phyloP scores from a whole-genome alignment of 2,329 filamentous ascomycete species.

The Diplodia sapinea region DNA sequence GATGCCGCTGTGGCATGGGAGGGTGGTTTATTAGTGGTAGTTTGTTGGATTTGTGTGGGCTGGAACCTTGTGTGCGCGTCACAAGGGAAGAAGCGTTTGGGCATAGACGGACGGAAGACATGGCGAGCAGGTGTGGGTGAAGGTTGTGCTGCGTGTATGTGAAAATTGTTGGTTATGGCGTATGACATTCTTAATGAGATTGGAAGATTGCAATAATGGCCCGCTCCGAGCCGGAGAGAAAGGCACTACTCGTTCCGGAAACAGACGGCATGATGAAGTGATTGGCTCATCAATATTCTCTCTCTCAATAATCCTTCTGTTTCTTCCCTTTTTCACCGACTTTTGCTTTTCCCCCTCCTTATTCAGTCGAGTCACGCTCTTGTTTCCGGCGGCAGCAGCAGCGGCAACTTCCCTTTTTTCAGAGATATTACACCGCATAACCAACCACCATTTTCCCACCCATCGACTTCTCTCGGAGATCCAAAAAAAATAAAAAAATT shows the following conservation, averaged over 20 bases:
- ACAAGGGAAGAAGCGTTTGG: background rate
- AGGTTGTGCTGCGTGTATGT: background rate
- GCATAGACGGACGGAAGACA: background rate
- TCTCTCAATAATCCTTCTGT: no score
- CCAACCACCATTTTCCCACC: no score
- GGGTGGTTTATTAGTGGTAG: constrained; percentile 46
- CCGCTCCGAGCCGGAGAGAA: background rate
- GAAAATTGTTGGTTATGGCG: background rate
- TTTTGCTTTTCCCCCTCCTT: no score
- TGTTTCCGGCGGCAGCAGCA: no score
- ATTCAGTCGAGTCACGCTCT: no score
- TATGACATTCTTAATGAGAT: background rate
- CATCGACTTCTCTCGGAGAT: no score
- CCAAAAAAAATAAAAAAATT: no score
- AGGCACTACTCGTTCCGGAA: no score
- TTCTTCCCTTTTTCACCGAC: no score
- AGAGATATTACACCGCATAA: no score
- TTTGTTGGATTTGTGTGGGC: background rate
- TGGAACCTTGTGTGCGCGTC: background rate
- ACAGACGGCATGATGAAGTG: background rate
- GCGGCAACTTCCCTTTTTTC: no score
- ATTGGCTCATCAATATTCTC: no score
- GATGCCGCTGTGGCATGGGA: constrained; percentile 52
- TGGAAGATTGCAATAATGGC: background rate
- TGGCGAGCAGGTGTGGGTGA: background rate